Conservation (phyloP, 805 yeast genomes). For the Sugiyamaella qingdaonensis region DNA sequence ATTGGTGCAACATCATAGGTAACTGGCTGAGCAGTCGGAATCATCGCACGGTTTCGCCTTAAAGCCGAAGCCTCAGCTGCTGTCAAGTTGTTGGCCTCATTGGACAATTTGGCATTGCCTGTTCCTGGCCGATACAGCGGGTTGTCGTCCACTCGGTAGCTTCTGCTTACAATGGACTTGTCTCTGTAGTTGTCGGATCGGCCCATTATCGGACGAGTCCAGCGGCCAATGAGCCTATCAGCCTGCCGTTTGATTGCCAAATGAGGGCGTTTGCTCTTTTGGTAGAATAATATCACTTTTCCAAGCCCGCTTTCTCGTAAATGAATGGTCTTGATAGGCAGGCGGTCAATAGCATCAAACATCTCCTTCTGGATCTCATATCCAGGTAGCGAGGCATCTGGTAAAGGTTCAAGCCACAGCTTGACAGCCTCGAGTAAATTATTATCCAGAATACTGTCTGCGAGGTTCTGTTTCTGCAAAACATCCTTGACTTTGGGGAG, state of each 20-base stretch:
- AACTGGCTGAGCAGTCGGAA: slow-evolving; percentile 84
- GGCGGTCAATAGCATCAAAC: slow-evolving; percentile 63
- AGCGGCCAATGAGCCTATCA: slow-evolving; percentile 86
- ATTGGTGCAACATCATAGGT: slow-evolving; percentile 90
- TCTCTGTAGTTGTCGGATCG: slow-evolving; percentile 93
- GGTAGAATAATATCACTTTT: slow-evolving; percentile 88
- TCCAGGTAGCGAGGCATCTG: slow-evolving; percentile 97
- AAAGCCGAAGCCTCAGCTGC: slow-evolving; percentile 87
- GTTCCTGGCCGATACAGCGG: background rate
- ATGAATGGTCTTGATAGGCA: slow-evolving; percentile 95
- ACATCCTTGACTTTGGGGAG: slow-evolving; percentile 74
- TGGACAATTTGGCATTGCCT: background rate
- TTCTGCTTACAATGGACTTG: slow-evolving; percentile 63
- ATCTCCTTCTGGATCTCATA: slow-evolving; percentile 90
- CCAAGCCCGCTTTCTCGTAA: slow-evolving; percentile 93
- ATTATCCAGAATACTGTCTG: slow-evolving; percentile 90
- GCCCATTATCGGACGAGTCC: slow-evolving; percentile 98
- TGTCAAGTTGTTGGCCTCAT: slow-evolving; percentile 26
- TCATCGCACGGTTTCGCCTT: slow-evolving; percentile 90
- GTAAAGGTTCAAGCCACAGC: slow-evolving; percentile 96
- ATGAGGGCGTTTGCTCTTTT: slow-evolving; percentile 84
- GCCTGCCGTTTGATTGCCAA: slow-evolving; percentile 81
- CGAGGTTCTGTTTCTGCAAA: slow-evolving; percentile 74
- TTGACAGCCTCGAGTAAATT: slow-evolving; percentile 89
- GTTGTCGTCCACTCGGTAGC: slow-evolving; percentile 39